Base-by-base conservation (phyloP, 2,329 filamentous ascomycete genomes). In the Colletotrichum caudatum region DNA sequence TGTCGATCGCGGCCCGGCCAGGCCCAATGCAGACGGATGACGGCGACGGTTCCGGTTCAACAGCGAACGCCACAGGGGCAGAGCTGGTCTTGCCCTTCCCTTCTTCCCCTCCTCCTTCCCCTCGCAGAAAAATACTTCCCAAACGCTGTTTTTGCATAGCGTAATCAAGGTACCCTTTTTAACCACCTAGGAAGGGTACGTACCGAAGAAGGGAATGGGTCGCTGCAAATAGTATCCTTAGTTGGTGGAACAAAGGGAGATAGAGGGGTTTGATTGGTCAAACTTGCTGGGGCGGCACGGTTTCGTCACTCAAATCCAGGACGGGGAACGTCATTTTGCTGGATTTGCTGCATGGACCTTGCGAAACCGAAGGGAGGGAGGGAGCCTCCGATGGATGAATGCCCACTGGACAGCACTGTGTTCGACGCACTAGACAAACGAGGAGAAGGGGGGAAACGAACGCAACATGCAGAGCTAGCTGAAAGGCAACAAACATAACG, bases 261-360 rank as follows among this genome's bases (percentile, higher is more conserved):
- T 7, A 44, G 37, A 2, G 29, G 29, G 5, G 16, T 23, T 5
- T 63, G 29, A 63, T 69, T 69, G 66, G 66, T 2, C 37, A 23
- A 16, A 5, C n/a, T n/a, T n/a, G 39, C 16, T 41, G 20, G 57
- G 14, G 57, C 35, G 18, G 35, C 16, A 39, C 53, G 33, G 53
- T 54, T 68, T 62, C 51, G 64, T 60, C 69, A 64, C 44, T 12
- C 11, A 46, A 57, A 56, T 61, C 44, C 66, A 70, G 20, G 60
- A 53, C 60, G 33, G 46, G 59, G 48, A 60, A 73, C 71, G 71
- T 73, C 71, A 73, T 71, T 71, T 44, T 46, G 51, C 48, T 26
- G 16, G 62, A 16, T 58, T 71, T 72, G 37, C 61, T 63, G 63
- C 59, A 71, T 59, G 71, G 63, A 71, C 57, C 57, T 48, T 26